Base-by-base conservation (phyloP, 140 eudicot species). In the Stevia rebaudiana region DNA sequence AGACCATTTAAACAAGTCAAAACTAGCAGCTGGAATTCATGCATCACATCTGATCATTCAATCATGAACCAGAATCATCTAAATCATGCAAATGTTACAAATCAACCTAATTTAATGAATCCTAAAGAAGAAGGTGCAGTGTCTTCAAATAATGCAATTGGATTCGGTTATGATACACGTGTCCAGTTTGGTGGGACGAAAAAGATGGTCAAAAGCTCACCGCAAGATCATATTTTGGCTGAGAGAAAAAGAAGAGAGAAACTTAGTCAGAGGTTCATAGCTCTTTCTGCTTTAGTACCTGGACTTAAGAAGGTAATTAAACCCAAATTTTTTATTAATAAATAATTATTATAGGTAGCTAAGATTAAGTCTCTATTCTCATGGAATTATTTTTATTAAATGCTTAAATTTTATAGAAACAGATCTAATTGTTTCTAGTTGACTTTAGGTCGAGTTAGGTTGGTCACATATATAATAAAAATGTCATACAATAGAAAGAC, bases 211-310 rank as follows among this genome's bases (percentile, higher is more conserved):
- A 37, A 10, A 6, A 37, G 9, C 49, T 75, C 79, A 47, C 73
- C 86, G 43, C 91, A 84, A 75, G 92, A 84, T 35, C 88, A 87
- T 58, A 77, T 84, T 59, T 42, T 87, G 55, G 92, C 95, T 33
- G 95, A 87, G 75, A 81, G 95, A 68, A 87, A 77, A 51, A 81
- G 95, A 60, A 78, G 95, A 67, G 92, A 87, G 60, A 87, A 84
- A 61, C 88, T 87, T 21, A 87, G 78, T 52, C 91, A 84, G 52
- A 81, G 84, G 64, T 81, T 87, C 76, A 84, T 84, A 8, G 86
- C 91, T 6, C 80, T 87, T 49, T 81, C 95, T 57, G 84, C 86
- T 64, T 52, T 87, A 11, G 66, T 87, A 69, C 95, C 95, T 63
- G 88, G 88, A 63, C 75, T 84, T 24, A 81, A 79, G 81, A 87